Conservation (phyloP, 345 rosid species). For the Abelmoschus esculentus region DNA sequence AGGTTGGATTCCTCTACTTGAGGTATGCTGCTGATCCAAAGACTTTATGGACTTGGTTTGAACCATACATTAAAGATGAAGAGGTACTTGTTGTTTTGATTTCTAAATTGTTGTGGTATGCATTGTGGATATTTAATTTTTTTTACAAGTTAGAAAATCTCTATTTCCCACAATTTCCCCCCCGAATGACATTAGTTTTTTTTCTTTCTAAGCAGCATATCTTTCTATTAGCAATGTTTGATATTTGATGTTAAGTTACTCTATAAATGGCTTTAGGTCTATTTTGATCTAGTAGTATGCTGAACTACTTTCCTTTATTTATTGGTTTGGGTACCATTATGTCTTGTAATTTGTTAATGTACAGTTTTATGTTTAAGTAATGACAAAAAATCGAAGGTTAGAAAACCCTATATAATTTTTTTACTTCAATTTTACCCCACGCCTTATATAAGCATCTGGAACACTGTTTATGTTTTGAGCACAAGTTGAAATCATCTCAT, state of each 20-base stretch:
- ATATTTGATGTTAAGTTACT: neutral
- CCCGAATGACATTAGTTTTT: neutral
- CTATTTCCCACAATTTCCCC: neutral
- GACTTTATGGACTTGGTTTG: conserved; percentile 87
- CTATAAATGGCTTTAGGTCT: neutral
- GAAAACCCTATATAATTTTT: neutral
- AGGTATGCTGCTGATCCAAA: conserved; percentile 89
- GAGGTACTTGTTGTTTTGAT: conserved; percentile 37
- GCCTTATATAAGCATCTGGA: neutral
- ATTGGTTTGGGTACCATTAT: too few species aligned
- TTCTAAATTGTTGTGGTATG: neutral
- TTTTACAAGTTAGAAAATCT: neutral
- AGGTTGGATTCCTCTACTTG: conserved; percentile 87
- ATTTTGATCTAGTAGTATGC: too few species aligned
- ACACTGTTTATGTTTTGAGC: neutral
- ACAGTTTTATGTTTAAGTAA: too few species aligned
- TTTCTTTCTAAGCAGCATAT: neutral
- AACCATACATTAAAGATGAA: conserved; percentile 75
- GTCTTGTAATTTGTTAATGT: too few species aligned
- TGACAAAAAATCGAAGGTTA: neutral
- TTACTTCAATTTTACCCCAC: neutral
- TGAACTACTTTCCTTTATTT: too few species aligned
- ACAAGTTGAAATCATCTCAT: neutral
- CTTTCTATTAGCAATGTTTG: neutral
- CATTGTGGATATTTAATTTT: neutral